Percentiles rank a stretch among this genome's conserved stretches.
Conservation (phyloP, 805 yeast species). For the Ogataea salicorniae region DNA sequence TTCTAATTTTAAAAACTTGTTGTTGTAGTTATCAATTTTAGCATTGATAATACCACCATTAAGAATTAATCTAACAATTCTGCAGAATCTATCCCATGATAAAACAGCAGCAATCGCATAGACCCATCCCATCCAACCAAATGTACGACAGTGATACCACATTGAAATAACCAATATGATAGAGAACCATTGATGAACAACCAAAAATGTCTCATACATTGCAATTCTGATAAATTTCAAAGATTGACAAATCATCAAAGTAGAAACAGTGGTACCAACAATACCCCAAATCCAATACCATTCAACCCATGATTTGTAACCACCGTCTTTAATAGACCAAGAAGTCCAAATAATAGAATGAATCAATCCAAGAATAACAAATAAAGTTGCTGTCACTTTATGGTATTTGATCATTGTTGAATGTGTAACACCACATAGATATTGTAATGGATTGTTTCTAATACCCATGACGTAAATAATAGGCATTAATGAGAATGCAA, state of each 20-base stretch:
- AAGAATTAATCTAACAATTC: conserved; percentile 30
- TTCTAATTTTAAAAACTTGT: conserved; percentile 15
- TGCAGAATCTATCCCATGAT: conserved; percentile 34
- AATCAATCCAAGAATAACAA: conserved; percentile 43
- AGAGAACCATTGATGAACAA: conserved; percentile 35
- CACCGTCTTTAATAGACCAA: conserved; percentile 38
- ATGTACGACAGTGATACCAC: conserved; percentile 36
- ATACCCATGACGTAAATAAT: conserved; percentile 59
- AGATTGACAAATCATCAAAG: conserved; percentile 15
- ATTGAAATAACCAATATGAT: conserved; percentile 34
- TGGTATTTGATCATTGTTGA: conserved; percentile 60
- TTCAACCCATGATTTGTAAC: conserved; percentile 36
- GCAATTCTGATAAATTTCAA: conserved; percentile 28
- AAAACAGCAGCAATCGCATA: conserved; percentile 35
- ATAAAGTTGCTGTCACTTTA: conserved; percentile 56
- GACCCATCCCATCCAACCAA: conserved; percentile 41
- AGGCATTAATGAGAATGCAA: conserved; percentile 52
- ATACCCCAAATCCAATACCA: conserved; percentile 42
- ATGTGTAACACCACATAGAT: conserved; percentile 57
- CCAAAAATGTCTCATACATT: conserved; percentile 38
- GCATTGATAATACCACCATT: conserved; percentile 22
- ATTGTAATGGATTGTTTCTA: conserved; percentile 63
- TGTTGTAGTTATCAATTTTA: conserved; percentile 6
- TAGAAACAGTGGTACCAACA: conserved; percentile 12
- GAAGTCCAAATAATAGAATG: conserved; percentile 56